Percentiles rank a stretch among this genome's conserved stretches.
These are phyloP conservation scores for Agrostemma githago DNA, from an alignment of 148 eudicot species.

Conservation along the genomic window DNA sequence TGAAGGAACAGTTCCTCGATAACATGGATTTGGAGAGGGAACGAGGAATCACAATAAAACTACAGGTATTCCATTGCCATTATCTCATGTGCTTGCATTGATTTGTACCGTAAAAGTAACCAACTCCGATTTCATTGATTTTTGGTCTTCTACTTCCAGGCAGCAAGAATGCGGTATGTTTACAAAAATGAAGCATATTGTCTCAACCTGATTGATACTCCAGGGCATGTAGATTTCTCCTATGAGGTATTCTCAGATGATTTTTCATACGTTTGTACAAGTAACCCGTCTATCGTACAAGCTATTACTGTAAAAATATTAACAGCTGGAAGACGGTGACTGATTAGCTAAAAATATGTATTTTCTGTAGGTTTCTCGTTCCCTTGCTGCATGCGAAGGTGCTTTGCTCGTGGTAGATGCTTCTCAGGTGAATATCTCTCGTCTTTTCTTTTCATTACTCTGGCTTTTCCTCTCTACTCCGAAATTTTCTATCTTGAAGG, in stretches of 20 bases:
- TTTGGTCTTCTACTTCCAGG: constrained; percentile 50
- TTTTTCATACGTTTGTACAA: neutral
- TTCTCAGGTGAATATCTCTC: constrained; percentile 54
- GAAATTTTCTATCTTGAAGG: neutral
- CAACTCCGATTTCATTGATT: constrained; percentile 8
- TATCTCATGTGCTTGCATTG: neutral
- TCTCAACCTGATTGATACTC: constrained; percentile 93
- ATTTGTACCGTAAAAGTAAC: neutral
- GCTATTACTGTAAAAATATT: no score
- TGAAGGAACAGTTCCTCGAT: constrained; percentile 98
- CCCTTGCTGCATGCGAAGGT: constrained; percentile 99
- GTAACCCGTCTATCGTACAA: neutral
- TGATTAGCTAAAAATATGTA: neutral
- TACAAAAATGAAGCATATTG: constrained; percentile 69
- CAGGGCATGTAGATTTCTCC: constrained; percentile 99
- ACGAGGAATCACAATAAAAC: constrained; percentile 93
- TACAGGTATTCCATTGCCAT: constrained; percentile 53
- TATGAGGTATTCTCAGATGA: constrained; percentile 61
- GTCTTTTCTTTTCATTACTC: neutral
- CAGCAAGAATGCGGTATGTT: constrained; percentile 91
- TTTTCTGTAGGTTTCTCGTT: constrained; percentile 77
- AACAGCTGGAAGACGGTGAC: no score
- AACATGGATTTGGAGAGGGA: constrained; percentile 99
- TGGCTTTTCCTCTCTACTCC: neutral
- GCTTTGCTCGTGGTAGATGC: constrained; percentile 97